These are phyloP conservation scores for Talaromyces amestolkiae DNA, from an alignment of 2,329 filamentous ascomycete species.

Conservation along the genomic window DNA sequence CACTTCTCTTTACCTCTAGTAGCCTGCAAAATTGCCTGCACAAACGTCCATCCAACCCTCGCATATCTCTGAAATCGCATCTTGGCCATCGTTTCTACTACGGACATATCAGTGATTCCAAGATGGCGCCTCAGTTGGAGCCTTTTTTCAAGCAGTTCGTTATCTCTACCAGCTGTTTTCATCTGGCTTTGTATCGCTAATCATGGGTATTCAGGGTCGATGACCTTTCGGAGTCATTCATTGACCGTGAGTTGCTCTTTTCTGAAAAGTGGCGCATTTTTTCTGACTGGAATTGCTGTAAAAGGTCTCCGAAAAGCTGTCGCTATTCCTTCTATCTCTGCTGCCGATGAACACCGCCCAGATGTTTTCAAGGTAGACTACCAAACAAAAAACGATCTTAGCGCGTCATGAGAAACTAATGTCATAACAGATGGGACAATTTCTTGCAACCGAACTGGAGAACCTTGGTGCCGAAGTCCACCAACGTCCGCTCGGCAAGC, in stretches of 20 bases:
- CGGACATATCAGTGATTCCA: constrained; percentile 50
- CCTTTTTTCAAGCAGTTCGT: constrained; percentile 78
- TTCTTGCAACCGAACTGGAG: constrained; percentile 78
- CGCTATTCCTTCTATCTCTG: constrained; percentile 92
- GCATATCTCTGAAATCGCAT: not conserved
- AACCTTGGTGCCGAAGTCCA: constrained; percentile 82
- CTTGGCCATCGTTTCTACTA: constrained; percentile 39
- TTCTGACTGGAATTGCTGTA: constrained; percentile 17
- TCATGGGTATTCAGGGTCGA: constrained; percentile 58
- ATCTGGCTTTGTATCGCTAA: constrained; percentile 13
- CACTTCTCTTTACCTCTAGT: not conserved
- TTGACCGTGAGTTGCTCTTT: constrained; percentile 60
- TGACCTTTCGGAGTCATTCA: constrained; percentile 72
- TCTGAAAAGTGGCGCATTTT: not conserved
- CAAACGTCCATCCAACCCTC: not conserved
- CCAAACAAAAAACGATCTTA: not conserved
- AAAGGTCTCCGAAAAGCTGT: constrained; percentile 76
- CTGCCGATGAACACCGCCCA: constrained; percentile 79
- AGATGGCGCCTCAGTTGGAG: constrained; percentile 89
- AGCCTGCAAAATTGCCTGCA: not conserved
- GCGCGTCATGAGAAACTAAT: not conserved
- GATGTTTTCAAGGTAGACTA: constrained; percentile 75
- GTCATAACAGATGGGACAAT: constrained; percentile 73
- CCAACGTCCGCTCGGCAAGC: constrained; percentile 81
- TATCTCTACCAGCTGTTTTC: not conserved